These are phyloP conservation scores for Mortierella sp. DNA, from an alignment of 371 early-diverging fungal species.

Conservation along the genomic window DNA sequence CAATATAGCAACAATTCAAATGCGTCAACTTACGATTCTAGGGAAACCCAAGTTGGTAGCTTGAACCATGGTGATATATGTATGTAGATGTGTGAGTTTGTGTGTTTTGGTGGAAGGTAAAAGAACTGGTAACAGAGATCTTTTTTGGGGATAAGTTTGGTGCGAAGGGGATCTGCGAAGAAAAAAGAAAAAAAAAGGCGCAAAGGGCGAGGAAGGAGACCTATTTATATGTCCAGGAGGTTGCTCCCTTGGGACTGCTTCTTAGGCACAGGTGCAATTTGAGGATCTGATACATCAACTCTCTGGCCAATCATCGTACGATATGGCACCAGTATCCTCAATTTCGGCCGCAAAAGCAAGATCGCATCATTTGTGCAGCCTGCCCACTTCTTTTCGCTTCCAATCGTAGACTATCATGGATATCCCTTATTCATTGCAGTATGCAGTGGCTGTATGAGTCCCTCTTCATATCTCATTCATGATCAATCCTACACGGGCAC, in stretches of 20 bases:
- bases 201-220: background rate
- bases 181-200: conserved; percentile 27
- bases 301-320: conserved; percentile 9
- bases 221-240: conserved; percentile 13
- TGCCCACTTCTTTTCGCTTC: background rate
- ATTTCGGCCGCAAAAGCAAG: conserved; percentile 1
- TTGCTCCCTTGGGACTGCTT: conserved; percentile 4
- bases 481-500: background rate
- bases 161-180: conserved; percentile 45
- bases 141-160: conserved; percentile 32
- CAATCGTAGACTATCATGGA: too few relatives aligned
- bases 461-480: background rate
- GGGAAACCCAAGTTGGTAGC: conserved; percentile 86
- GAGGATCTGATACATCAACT: background rate
- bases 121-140: conserved; percentile 47
- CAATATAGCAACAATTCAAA: background rate
- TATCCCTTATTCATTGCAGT: too few relatives aligned
- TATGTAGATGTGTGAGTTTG: conserved; percentile 13
- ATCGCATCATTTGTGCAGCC: conserved; percentile 7
- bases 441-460: too few relatives aligned
- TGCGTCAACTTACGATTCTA: conserved; percentile 62
- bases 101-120: conserved; percentile 17
- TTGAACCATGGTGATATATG: conserved; percentile 67
- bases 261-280: background rate
- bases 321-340: background rate